These are phyloP conservation scores for Miscanthus lutarioriparius DNA, from an alignment of 176 grass and related monocot species.

Conservation along the genomic window DNA sequence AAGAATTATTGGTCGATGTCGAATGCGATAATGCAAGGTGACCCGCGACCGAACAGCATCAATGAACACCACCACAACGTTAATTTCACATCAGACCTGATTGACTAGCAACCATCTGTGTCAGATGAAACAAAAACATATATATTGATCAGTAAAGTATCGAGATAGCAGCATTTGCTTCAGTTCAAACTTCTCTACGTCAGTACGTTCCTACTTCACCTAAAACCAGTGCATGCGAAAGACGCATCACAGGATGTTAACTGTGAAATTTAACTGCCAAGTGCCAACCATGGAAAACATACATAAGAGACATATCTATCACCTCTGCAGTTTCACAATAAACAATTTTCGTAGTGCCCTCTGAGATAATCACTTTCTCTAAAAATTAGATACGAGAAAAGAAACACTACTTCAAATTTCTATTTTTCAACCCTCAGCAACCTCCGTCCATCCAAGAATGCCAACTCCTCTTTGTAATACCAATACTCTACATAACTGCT, in stretches of 20 bases:
- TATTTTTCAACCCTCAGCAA: not conserved
- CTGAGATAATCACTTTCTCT: not conserved
- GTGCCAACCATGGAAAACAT: not conserved
- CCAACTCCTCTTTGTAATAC: not conserved
- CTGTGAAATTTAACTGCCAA: not conserved
- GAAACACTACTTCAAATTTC: not conserved
- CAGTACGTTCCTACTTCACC: no score
- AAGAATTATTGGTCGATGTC: not conserved
- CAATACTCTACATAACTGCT: not conserved
- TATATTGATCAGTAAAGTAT: no score
- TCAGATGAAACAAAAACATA: not conserved
- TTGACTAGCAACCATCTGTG: not conserved
- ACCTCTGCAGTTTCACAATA: not conserved
- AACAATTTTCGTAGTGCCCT: not conserved
- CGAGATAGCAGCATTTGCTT: no score
- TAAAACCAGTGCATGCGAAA: no score
- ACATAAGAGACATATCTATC: not conserved
- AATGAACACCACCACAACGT: not conserved
- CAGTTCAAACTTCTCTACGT: no score
- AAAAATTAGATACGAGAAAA: not conserved
- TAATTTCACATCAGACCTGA: not conserved
- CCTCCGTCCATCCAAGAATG: not conserved
- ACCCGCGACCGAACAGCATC: not conserved
- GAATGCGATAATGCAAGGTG: not conserved
- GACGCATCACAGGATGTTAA: no score